phyloP scores from a whole-genome alignment of 129 eudicot species.

The Arctium minus region DNA sequence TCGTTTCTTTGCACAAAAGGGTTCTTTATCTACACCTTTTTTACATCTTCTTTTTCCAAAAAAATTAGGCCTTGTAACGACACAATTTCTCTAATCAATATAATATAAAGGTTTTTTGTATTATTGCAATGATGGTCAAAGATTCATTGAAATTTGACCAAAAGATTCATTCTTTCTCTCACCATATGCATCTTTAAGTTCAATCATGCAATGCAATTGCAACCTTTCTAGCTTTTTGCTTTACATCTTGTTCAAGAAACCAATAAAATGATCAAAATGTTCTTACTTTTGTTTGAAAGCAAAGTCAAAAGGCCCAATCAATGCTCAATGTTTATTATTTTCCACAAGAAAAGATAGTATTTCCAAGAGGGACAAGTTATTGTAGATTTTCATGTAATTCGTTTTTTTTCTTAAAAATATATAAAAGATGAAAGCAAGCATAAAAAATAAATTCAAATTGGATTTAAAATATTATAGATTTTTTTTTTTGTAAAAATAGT shows the following conservation, averaged over 20 bases:
- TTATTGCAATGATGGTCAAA: slow-evolving; percentile 29
- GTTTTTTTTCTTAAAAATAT: not conserved
- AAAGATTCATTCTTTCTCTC: slow-evolving; percentile 30
- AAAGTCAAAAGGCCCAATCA: slow-evolving; percentile 18
- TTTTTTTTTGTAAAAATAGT: no score
- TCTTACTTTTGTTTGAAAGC: slow-evolving; percentile 26
- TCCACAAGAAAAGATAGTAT: slow-evolving; percentile 10
- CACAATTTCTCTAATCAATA: slow-evolving; percentile 2
- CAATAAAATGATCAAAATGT: slow-evolving; percentile 16
- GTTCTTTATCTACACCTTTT: slow-evolving; percentile 22
- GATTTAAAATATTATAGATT: not conserved
- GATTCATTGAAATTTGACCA: slow-evolving; percentile 33
- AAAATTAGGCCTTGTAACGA: not conserved
- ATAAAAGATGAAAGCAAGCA: slow-evolving; percentile 7
- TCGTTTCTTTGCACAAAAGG: slow-evolving; percentile 4
- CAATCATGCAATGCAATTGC: slow-evolving; percentile 27
- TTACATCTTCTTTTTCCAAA: not conserved
- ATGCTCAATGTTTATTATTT: slow-evolving; percentile 16
- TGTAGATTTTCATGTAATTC: not conserved
- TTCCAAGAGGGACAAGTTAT: slow-evolving; percentile 15
- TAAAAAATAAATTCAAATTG: not conserved
- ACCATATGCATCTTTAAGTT: slow-evolving; percentile 19
- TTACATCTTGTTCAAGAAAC: slow-evolving; percentile 23
- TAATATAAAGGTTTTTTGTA: slow-evolving; percentile 15
- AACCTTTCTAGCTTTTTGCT: slow-evolving; percentile 27